Base-by-base conservation (phyloP, 2,329 filamentous ascomycete species). In the Cercospora brassicicola region DNA sequence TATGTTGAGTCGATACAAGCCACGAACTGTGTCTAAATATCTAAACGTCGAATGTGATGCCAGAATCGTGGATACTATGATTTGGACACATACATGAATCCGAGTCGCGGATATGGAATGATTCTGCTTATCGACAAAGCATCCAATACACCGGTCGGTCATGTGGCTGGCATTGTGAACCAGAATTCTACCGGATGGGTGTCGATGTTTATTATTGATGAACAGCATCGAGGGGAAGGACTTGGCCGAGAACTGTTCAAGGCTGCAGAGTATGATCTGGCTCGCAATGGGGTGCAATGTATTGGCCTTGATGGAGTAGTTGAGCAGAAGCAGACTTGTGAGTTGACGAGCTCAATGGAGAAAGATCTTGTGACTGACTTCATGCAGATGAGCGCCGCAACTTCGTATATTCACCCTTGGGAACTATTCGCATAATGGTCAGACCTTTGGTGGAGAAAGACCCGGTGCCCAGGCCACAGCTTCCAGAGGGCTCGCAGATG, bases 51-150 rank as follows among this genome's bases (percentile, higher is more conserved):
- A 30, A 11, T 55, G 48, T 26, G 31, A n/a, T 10, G 13, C 26
- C 42, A 78, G 78, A 79, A 80, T 65, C 78, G 79, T 42, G 73
- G 75, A 56, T 69, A 64, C 18, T 72, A 75, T 56, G 79, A 81
- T 67, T 72, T 74, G 2, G 61, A 71, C 26, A 78, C 75, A 7
- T 79, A 80, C 68, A 79, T 74, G 64, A 68, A 74, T 39, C 73
- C 73, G 20, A 70, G 75, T 1, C 55, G 69, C 5, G 69, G 75
- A 10, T 73, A 68, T 39, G 74, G 73, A 20, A 79, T 78, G 74
- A 72, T 81, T 11, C 62, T 80, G 30, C 42, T 78, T 2, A 64
- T 76, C n/a, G 72, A 81, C 3, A 55, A 55, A 26, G 1, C 23
- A 9, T 30, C 48, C 11, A 28, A 55, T 28, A 30, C 48, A 13